A percentile compares a stretch with the other conserved stretches of the same genome.
phyloP scores from a whole-genome alignment of 768 basidiomycete genomes.

The Guyanaporus albipodus region DNA sequence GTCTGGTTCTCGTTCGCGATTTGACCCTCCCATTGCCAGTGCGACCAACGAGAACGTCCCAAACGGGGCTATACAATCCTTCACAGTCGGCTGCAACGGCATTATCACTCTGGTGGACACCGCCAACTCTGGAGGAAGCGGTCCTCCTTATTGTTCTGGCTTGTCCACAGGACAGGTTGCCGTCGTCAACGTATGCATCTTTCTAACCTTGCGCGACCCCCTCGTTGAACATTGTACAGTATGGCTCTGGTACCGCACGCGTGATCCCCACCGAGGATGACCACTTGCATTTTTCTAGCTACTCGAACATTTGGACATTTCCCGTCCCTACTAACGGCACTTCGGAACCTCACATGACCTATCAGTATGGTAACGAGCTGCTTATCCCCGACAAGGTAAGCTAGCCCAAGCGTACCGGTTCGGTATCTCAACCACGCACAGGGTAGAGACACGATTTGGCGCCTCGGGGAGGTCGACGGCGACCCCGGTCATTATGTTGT shows the following conservation, averaged over 20 bases:
- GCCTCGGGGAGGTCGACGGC: slow-evolving; percentile 42
- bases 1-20: neutral
- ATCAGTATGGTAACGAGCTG: slow-evolving; percentile 52
- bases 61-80: slow-evolving; percentile 51
- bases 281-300: slow-evolving; percentile 30
- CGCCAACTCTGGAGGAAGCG: slow-evolving; percentile 45
- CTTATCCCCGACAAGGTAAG: slow-evolving; percentile 64
- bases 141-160: slow-evolving; percentile 48
- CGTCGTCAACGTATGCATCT: slow-evolving; percentile 47
- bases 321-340: slow-evolving; percentile 36
- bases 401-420: neutral
- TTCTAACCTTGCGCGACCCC: neutral
- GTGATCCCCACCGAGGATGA: slow-evolving; percentile 47
- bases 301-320: slow-evolving; percentile 49
- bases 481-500: slow-evolving; percentile 46
- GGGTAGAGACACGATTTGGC: slow-evolving; percentile 71
- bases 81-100: slow-evolving; percentile 44
- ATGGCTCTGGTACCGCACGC: slow-evolving; percentile 49
- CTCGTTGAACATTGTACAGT: slow-evolving; percentile 31
- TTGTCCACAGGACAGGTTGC: slow-evolving; percentile 58
- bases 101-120: slow-evolving; percentile 44
- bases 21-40: slow-evolving; percentile 33
- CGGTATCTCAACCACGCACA: slow-evolving; percentile 19
- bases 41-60: slow-evolving; percentile 52
- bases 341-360: slow-evolving; percentile 63